Percentiles rank a stretch among this genome's conserved stretches.
Evolutionary conservation across 768 basidiomycete genomes (phyloP).

Genomic region (Lentinula sp.): DNA sequence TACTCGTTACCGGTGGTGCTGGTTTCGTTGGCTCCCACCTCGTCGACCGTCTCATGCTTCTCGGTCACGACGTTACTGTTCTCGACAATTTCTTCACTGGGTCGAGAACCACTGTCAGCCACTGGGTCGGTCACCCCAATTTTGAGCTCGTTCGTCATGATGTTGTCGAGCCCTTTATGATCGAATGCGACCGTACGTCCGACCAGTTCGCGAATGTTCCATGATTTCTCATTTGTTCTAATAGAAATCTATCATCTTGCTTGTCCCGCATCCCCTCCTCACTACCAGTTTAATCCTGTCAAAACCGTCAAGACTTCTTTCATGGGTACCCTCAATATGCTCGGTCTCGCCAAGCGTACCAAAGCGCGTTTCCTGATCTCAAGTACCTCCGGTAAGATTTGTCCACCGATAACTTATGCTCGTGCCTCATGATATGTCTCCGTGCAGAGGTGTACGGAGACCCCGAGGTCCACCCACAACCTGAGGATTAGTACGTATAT

Average conservation of each 20-base stretch:
- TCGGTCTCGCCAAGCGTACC: slow-evolving; percentile 93
- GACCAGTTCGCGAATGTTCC: slow-evolving; percentile 2
- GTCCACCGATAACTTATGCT: slow-evolving; percentile 1
- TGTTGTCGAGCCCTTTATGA: slow-evolving; percentile 95
- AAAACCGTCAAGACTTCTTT: slow-evolving; percentile 99
- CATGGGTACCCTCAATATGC: slow-evolving; percentile 98
- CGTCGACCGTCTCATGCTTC: slow-evolving; percentile 94
- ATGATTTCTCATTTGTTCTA: slow-evolving; percentile 10
- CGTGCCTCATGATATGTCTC: neutral
- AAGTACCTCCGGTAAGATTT: slow-evolving; percentile 78
- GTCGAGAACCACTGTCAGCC: slow-evolving; percentile 91
- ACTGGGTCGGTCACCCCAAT: slow-evolving; percentile 98
- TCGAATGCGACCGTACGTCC: slow-evolving; percentile 91
- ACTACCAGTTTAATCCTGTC: slow-evolving; percentile 96
- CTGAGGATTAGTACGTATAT: slow-evolving; percentile 80
- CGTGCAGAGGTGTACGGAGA: slow-evolving; percentile 91
- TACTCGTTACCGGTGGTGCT: slow-evolving; percentile 95
- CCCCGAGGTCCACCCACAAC: slow-evolving; percentile 96
- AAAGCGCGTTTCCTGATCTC: slow-evolving; percentile 96
- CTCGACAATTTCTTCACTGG: slow-evolving; percentile 99
- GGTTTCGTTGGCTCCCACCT: slow-evolving; percentile 99
- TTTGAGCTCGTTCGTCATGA: slow-evolving; percentile 98
- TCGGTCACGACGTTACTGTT: slow-evolving; percentile 96
- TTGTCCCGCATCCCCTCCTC: slow-evolving; percentile 94
- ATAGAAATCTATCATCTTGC: slow-evolving; percentile 97